phyloP scores from a whole-genome alignment of 176 grass and related monocot genomes.

The Eragrostis curvula region DNA sequence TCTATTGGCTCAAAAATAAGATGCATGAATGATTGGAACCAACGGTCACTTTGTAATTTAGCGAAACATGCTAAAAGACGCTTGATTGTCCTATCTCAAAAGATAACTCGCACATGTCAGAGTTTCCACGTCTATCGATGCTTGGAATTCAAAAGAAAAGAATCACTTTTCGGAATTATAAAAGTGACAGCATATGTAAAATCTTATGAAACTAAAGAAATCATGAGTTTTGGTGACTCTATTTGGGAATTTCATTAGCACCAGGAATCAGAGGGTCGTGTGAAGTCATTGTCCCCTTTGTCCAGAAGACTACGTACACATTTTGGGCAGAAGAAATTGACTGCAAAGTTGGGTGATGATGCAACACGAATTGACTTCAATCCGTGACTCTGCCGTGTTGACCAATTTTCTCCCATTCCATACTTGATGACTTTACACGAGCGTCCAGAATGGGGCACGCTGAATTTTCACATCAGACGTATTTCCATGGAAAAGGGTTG shows the following conservation, averaged over 20 bases:
- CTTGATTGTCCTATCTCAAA: background rate
- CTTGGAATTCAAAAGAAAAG: background rate
- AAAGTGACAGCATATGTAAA: too few relatives aligned
- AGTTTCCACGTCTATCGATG: background rate
- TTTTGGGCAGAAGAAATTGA: constrained; percentile 11
- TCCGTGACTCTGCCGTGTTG: constrained; percentile 42
- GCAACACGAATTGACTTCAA: constrained; percentile 31
- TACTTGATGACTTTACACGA: constrained; percentile 19
- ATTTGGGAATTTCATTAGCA: background rate
- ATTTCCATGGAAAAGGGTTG: constrained; percentile 12
- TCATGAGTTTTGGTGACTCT: background rate
- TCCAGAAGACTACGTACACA: background rate
- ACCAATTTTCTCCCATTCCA: constrained; percentile 26
- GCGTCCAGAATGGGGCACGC: constrained; percentile 17
- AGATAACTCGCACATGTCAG: background rate
- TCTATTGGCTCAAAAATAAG: background rate
- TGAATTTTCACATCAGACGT: background rate
- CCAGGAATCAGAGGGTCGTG: constrained; percentile 6
- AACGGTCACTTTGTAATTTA: background rate
- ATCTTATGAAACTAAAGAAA: background rate
- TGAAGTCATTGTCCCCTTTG: constrained; percentile 19
- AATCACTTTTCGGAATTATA: background rate
- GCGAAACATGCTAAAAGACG: background rate
- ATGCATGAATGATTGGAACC: constrained; percentile 33
- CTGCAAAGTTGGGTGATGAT: constrained; percentile 28